phyloP scores from a whole-genome alignment of 2,329 filamentous ascomycete genomes.

The Paecilomyces sp. region DNA sequence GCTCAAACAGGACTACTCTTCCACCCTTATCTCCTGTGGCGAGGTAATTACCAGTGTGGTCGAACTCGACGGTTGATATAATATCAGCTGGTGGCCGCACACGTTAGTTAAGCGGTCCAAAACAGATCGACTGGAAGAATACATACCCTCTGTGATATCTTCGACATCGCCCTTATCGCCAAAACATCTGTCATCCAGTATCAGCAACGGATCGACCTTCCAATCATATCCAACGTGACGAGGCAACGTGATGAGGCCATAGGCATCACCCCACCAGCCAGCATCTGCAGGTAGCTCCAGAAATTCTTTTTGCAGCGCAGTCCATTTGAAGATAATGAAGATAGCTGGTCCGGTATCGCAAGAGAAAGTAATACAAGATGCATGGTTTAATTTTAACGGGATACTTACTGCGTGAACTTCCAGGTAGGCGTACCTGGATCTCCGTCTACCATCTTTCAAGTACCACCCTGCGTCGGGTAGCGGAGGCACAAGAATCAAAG shows the following conservation, averaged over 20 bases:
- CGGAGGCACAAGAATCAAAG: constrained; percentile 11
- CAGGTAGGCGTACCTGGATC: constrained; percentile 92
- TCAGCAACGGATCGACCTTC: constrained; percentile 7
- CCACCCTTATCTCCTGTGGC: constrained; percentile 48
- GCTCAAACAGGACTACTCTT: constrained; percentile 47
- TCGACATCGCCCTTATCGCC: constrained; percentile 99
- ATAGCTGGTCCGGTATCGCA: constrained; percentile 1
- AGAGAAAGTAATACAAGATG: constrained; percentile 2
- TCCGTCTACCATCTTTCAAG: constrained; percentile 85
- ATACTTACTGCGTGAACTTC: constrained; percentile 96
- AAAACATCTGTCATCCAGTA: constrained; percentile 65
- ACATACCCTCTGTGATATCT: constrained; percentile 88
- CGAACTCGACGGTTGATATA: constrained; percentile 47
- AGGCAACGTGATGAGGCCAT: constrained; percentile 4
- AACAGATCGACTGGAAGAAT: background rate
- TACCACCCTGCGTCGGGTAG: constrained; percentile 24
- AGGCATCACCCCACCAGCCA: background rate
- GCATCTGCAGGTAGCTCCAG: background rate
- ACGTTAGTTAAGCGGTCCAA: constrained; percentile 2
- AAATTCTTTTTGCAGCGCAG: background rate
- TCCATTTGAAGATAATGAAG: background rate
- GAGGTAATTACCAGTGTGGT: constrained; percentile 46
- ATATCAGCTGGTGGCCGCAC: constrained; percentile 36
- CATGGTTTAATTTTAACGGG: background rate
- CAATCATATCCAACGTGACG: constrained; percentile 1